Percentiles rank a stretch among this genome's conserved stretches.
These are phyloP conservation scores for Atractiella rhizophila DNA, from an alignment of 768 basidiomycete genomes.

Conservation along the genomic window DNA sequence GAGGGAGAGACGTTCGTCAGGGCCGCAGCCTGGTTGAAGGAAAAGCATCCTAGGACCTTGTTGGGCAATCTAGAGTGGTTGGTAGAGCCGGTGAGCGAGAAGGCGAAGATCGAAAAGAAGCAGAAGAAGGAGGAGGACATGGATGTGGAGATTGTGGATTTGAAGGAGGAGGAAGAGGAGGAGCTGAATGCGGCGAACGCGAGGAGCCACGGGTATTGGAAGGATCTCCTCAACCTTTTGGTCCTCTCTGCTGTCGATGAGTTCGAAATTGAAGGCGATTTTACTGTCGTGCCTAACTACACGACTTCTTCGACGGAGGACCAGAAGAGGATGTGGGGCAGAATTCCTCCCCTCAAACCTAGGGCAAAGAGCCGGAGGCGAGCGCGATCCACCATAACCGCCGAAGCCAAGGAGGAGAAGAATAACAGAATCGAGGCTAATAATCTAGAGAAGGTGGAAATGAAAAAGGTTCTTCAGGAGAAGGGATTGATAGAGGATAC, in stretches of 20 bases:
- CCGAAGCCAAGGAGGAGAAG: too few relatives aligned
- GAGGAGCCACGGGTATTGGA: constrained; percentile 16
- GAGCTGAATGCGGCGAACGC: background rate
- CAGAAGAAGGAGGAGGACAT: constrained; percentile 3
- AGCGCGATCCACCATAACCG: too few relatives aligned
- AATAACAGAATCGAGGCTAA: too few relatives aligned
- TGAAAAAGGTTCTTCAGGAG: too few relatives aligned
- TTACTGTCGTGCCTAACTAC: constrained; percentile 12
- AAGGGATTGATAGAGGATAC: too few relatives aligned
- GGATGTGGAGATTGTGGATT: constrained; percentile 5
- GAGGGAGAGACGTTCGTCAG: constrained; percentile 12
- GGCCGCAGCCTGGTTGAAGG: constrained; percentile 13
- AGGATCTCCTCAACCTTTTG: constrained; percentile 9
- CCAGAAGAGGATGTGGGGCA: too few relatives aligned
- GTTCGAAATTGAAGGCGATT: constrained; percentile 11
- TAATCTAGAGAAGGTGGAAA: too few relatives aligned
- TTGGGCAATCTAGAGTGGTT: constrained; percentile 15
- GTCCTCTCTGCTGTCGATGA: background rate
- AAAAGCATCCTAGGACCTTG: constrained; percentile 14
- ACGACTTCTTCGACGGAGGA: too few relatives aligned
- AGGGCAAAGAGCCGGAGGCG: too few relatives aligned
- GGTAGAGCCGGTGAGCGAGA: constrained; percentile 13
- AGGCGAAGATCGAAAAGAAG: constrained; percentile 1
- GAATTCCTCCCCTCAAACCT: too few relatives aligned
- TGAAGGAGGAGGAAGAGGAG: background rate